Conservation (phyloP, 768 basidiomycete genomes). For the Fomitopsis pulvina region DNA sequence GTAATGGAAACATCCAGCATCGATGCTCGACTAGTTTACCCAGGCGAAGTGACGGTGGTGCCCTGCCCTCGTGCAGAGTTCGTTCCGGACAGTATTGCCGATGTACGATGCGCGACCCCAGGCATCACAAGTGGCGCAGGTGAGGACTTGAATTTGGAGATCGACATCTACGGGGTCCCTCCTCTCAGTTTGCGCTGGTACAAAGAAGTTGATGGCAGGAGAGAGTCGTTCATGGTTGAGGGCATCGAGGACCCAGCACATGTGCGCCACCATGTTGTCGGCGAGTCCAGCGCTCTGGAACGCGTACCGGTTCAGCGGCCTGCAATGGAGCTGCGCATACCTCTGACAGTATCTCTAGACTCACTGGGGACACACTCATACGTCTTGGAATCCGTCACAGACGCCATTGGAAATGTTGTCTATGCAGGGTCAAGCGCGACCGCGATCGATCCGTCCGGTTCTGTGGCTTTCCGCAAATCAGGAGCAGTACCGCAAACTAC, state of each 20-base stretch:
- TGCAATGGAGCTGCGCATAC: constrained; percentile 59
- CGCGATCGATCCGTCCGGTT: neutral
- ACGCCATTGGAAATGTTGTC: constrained; percentile 75
- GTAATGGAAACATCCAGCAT: constrained; percentile 64
- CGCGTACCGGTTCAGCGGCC: constrained; percentile 17
- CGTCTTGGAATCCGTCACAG: constrained; percentile 75
- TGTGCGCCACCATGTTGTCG: constrained; percentile 18
- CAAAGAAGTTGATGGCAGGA: constrained; percentile 56
- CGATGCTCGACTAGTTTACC: constrained; percentile 64
- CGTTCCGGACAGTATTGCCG: constrained; percentile 32
- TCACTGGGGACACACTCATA: constrained; percentile 65
- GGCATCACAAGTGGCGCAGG: constrained; percentile 35
- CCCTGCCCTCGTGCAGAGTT: constrained; percentile 82
- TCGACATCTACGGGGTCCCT: constrained; percentile 67
- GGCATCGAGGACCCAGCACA: constrained; percentile 65
- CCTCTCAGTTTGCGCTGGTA: constrained; percentile 76
- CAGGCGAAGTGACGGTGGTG: constrained; percentile 62
- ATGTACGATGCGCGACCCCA: constrained; percentile 49
- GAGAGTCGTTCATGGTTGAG: constrained; percentile 73
- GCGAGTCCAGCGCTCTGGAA: constrained; percentile 12
- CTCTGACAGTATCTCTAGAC: constrained; percentile 58
- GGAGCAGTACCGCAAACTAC: constrained; percentile 10
- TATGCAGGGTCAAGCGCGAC: constrained; percentile 14
- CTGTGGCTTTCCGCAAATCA: constrained; percentile 30
- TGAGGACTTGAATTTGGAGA: constrained; percentile 50